These are phyloP conservation scores for Colletotrichum godetiae DNA, from an alignment of 2,329 filamentous ascomycete species.

Conservation along the genomic window DNA sequence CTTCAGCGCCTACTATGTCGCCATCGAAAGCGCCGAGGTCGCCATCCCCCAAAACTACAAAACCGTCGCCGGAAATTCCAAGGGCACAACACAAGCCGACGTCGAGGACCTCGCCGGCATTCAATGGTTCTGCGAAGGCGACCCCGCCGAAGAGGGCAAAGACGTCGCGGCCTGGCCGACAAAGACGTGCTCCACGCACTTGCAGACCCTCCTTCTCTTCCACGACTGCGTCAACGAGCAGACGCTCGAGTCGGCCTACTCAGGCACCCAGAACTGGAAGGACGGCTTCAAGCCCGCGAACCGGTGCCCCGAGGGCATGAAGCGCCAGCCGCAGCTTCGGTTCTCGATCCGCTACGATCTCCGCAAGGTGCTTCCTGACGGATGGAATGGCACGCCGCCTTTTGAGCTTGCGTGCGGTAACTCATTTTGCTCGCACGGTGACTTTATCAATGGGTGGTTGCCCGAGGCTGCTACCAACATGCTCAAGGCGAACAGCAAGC, in stretches of 20 bases:
- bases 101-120: constrained; percentile 36
- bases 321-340: constrained; percentile 58
- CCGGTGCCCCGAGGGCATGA: constrained; percentile 55
- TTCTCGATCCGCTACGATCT: constrained; percentile 60
- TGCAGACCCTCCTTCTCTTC: constrained; percentile 41
- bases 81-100: constrained; percentile 42
- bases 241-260: constrained; percentile 40
- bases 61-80: constrained; percentile 53
- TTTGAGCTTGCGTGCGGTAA: constrained; percentile 54
- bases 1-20: constrained; percentile 59
- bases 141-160: constrained; percentile 36
- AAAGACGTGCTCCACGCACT: constrained; percentile 42
- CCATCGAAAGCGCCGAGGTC: constrained; percentile 54
- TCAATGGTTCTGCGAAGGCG: constrained; percentile 46
- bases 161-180: constrained; percentile 44
- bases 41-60: constrained; percentile 56
- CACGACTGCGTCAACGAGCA: constrained; percentile 40
- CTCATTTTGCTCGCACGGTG: constrained; percentile 57
- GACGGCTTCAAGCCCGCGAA: constrained; percentile 40
- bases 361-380: constrained; percentile 53
- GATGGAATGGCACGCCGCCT: constrained; percentile 56
- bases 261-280: constrained; percentile 32
- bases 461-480: constrained; percentile 53
- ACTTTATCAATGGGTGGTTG: constrained; percentile 61
- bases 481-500: constrained; percentile 48